These are phyloP conservation scores for Piloderma croceum DNA, from an alignment of 768 basidiomycete species.

Conservation along the genomic window DNA sequence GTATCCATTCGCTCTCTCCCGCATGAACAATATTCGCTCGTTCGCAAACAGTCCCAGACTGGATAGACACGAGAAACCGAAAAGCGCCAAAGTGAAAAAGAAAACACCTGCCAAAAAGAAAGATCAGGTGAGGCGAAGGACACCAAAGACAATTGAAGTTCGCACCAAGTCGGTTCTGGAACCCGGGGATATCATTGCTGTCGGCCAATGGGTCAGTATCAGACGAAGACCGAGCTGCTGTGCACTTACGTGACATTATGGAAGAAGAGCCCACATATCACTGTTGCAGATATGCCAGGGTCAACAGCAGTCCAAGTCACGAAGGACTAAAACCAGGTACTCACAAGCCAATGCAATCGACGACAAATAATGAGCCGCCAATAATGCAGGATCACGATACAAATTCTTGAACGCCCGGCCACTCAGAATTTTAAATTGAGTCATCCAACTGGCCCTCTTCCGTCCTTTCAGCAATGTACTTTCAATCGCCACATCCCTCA, in stretches of 20 bases:
- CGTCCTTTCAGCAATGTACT: conserved; percentile 62
- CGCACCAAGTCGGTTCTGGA: conserved; percentile 90
- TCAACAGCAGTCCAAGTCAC: conserved; percentile 1
- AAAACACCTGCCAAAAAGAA: conserved; percentile 59
- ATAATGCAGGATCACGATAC: conserved; percentile 88
- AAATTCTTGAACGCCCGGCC: conserved; percentile 97
- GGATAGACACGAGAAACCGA: conserved; percentile 94
- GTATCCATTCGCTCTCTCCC: conserved; percentile 98
- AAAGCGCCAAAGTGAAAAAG: conserved; percentile 95
- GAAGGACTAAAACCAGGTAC: conserved; percentile 23
- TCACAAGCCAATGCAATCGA: conserved; percentile 80
- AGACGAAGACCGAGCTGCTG: not conserved
- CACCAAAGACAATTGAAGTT: conserved; percentile 1
- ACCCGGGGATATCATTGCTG: conserved; percentile 90
- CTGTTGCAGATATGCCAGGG: conserved; percentile 31
- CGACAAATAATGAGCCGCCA: conserved; percentile 86
- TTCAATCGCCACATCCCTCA: conserved; percentile 67
- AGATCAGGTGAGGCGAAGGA: not conserved
- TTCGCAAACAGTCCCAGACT: conserved; percentile 92
- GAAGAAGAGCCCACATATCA: conserved; percentile 92
- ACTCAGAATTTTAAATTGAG: conserved; percentile 91
- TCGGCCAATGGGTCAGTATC: not conserved
- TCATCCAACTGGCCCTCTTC: conserved; percentile 79
- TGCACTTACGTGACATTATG: conserved; percentile 70
- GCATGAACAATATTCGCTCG: conserved; percentile 94